These are phyloP conservation scores for Lagerstroemia speciosa DNA, from an alignment of 345 rosid species.

Conservation along the genomic window DNA sequence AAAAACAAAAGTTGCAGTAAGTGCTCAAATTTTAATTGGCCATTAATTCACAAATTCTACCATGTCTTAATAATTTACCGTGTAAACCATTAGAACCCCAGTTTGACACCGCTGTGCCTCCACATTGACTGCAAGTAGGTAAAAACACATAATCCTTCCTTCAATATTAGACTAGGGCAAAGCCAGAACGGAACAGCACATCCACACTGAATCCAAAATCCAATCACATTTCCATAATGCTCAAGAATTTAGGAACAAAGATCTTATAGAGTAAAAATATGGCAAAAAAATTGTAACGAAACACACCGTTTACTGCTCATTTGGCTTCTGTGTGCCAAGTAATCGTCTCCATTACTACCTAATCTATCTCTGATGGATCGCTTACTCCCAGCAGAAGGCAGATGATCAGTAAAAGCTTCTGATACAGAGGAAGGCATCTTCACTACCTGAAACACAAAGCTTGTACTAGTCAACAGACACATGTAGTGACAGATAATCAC, in stretches of 20 bases:
- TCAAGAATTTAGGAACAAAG: background rate
- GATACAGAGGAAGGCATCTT: constrained; percentile 48
- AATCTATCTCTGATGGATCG: constrained; percentile 81
- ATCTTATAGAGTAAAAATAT: background rate
- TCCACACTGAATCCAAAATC: background rate
- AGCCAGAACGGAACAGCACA: background rate
- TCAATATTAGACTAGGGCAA: background rate
- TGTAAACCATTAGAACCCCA: constrained; percentile 31
- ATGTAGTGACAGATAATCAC: background rate
- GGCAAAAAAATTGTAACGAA: background rate
- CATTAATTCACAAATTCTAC: constrained; percentile 5
- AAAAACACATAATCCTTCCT: background rate
- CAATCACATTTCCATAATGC: background rate
- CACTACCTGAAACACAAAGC: constrained; percentile 51
- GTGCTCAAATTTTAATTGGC: background rate
- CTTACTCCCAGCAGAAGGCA: constrained; percentile 46
- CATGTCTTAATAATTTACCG: constrained; percentile 22
- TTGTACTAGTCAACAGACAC: background rate
- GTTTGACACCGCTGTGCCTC: constrained; percentile 31
- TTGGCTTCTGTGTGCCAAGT: constrained; percentile 23
- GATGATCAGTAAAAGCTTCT: constrained; percentile 27
- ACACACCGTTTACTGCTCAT: constrained; percentile 51
- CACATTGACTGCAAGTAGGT: constrained; percentile 56
- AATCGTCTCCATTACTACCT: constrained; percentile 44
- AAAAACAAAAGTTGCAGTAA: constrained; percentile 7